Conservation (phyloP, 2,329 filamentous ascomycete species). For the Fusarium praegraminearum region DNA sequence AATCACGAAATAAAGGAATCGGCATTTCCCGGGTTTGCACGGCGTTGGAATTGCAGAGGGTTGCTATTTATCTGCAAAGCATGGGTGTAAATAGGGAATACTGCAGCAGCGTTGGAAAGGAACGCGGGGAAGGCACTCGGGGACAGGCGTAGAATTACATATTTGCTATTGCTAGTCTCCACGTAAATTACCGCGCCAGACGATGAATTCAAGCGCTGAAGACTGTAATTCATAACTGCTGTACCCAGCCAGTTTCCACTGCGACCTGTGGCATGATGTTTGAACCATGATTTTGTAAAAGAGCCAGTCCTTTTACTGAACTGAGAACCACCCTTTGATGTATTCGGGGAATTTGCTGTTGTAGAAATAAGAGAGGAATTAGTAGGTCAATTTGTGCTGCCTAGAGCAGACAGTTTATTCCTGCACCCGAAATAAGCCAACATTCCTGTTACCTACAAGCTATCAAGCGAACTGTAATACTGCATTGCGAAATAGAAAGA, state of each 20-base stretch:
- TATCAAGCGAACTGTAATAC: neutral
- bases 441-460: neutral
- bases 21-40: constrained; percentile 32
- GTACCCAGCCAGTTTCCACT: neutral
- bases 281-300: neutral
- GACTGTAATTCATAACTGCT: neutral
- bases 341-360: neutral
- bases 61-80: constrained; percentile 35
- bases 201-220: neutral
- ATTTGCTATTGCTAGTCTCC: neutral
- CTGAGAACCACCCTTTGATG: neutral
- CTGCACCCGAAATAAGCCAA: neutral
- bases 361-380: neutral
- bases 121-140: constrained; percentile 1
- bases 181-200: neutral
- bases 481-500: neutral
- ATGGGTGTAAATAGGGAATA: constrained; percentile 18
- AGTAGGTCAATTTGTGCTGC: neutral
- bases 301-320: neutral
- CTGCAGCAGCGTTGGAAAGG: constrained; percentile 39
- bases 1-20: constrained; percentile 42
- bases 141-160: neutral
- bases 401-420: neutral
- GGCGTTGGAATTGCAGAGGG: constrained; percentile 41
- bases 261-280: neutral